Base-by-base conservation (phyloP, 2,329 filamentous ascomycete genomes). In the Alternaria rosae region DNA sequence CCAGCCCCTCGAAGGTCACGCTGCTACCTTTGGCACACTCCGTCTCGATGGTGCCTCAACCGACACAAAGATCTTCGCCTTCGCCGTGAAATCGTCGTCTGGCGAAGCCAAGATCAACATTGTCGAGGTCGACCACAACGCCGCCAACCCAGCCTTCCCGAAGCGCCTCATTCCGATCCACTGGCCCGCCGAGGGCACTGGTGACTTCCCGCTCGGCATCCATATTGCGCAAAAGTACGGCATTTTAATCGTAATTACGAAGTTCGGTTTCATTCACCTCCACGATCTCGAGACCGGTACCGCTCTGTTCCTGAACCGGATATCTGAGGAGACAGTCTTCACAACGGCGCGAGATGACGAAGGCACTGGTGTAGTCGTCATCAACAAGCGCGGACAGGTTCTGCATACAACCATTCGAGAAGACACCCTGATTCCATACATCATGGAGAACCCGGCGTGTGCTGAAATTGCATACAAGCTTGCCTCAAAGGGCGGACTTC, bases 241-340 rank as follows among this genome's bases (percentile, higher is more conserved):
- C 76, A 89, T 99, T 77, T 91, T 99, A 75, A 97, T 97, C 82
- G 89, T 99, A 75, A 93, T 99, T 66, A 99, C 95, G 59, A 99
- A 99, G 81, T 99, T 97, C 76, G 95, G 95, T 55, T 99, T 98
- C 83, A 98, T 99, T 74, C 95, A 99, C 82, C 88, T 99, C 23
- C 98, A 99, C 82, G 96, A 99, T 76, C 88, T 99, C 59, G 96
- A 99, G 84, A 95, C 92, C 8, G 96, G 92, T 61, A 92, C 91
- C 12, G 96, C 93, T 79, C 95, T 99, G 78, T 99, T 97, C 87
- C 96, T 99, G 93, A 99, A 99, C 86, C 91, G 96, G 73, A 99
- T 99, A 76, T 99, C 95, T 32, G 97, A 93, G 84, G 95, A 99
- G 79, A 99, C 95, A 25, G 98, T 99, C 79, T 99, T 99, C 84